Base-by-base conservation (phyloP, 208 protist species). In the Trypanosoma melophagium region DNA sequence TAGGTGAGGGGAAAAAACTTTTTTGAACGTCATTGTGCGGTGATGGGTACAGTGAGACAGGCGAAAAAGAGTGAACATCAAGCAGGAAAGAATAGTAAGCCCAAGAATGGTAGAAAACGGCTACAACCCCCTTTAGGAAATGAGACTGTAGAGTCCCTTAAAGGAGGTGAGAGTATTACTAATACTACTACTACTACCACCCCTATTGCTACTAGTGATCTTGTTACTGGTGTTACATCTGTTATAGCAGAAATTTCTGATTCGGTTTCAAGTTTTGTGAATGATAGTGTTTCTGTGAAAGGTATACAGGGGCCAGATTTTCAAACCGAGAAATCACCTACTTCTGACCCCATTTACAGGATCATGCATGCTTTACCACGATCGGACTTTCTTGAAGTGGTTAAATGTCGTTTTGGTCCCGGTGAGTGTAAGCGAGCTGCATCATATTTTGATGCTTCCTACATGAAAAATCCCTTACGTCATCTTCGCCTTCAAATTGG, bases 311-410 rank as follows among this genome's bases (percentile, higher is more conserved):
- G 49, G 52, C 54, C 49, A 45, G 12, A 57, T 57, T 5, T 4
- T 54, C 55, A 0, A 44, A 3, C 14, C 55, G 22, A 28, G 16
- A 2, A 28, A 14, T 22, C 12, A 12, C 51, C n/a, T 7, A 25
- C 56, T 7, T 60, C 77, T 22, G 87, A 93, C 61, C 81, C 88
- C 0, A 81, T 96, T 25, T 94, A 96, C 68, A 79, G 90, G 60
- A 86, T 96, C 51, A 93, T 96, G 86, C 90, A 92, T 69, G 47
- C 67, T 7, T 59, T 83, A 38, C 87, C 86, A 13, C 87, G 90
- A 38, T 94, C 87, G 0, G 90, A 96, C 60, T 54, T 90, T 47
- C 75, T 96, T 69, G 85, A 96, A 72, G 76, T 96, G 50, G 71
- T 87, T 42, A 80, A 81, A 35, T 93, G 86, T 52, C 79, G 80